Evolutionary conservation across 768 basidiomycete species (phyloP), one percentile per base, ranked within the genome.

Genomic region (Cystobasidium tubakii): DNA sequence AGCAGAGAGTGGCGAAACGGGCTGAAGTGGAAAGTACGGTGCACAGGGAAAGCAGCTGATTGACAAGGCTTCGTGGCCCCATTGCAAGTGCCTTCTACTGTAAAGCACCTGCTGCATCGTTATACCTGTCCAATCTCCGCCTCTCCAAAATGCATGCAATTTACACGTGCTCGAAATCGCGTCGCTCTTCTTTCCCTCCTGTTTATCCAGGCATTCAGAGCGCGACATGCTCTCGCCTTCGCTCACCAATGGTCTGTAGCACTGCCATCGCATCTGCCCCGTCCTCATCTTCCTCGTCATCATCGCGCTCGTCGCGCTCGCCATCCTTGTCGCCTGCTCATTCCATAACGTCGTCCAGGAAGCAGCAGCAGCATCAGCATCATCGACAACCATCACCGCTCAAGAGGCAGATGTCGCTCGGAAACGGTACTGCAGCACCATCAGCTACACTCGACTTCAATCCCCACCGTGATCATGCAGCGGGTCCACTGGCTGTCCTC

Each of bases 351-450:
- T 65, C 63, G 23, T 9, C 15, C 10, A 39, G 33, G 9, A 65
- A 39, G 25, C 25, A 31, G 4, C 36, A 39, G 7, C 39, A 27
- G 1, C 23, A 27, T 4, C 63, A n/a, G 17, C 57, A 29, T 3
- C 25, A 7, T 12, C 17, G 31, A 15, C 31, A n/a, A 3, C 63
- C 63, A 17, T 65, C 63, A 27, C 63, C 63, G 25, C 39, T 65
- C 13, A 65, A 42, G 25, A 65, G 36, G 63, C 63, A 65, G 36
- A 65, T 65, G 63, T 42, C 36, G 6, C 31, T 65, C 1, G 34
- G 36, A 2, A 27, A 29, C 29, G 57, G 29, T 21, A 3, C 63
- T 6, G 10, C 21, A 31, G 6, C 62, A 10, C n/a, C 62, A 9
- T 46, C 34, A 13, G 12, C 31, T 25, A 23, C 27, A 15, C 23